Evolutionary conservation across 306 rosid species (phyloP).

Genomic region (Vigna mungo): DNA sequence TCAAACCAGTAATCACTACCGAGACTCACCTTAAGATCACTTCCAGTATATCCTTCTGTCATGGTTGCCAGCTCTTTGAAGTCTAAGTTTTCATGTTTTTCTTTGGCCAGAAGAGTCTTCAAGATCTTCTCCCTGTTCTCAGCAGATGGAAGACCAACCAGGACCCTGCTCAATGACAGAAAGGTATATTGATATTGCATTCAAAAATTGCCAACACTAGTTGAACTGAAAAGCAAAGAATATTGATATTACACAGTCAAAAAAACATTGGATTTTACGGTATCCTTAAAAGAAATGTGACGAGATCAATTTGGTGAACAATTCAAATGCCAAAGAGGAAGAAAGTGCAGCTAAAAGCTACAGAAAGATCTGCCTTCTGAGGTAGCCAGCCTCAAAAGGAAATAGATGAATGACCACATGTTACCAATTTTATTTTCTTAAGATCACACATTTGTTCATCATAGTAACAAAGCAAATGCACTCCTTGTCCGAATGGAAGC

Average conservation of each 20-base stretch:
- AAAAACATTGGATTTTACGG: not conserved
- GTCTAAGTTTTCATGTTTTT: constrained; percentile 67
- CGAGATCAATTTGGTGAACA: too few species aligned
- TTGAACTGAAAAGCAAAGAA: constrained; percentile 23
- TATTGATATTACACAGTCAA: not conserved
- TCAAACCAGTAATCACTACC: not conserved
- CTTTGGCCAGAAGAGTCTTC: constrained; percentile 76
- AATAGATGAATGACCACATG: too few species aligned
- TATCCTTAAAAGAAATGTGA: not conserved
- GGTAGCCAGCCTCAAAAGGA: too few species aligned
- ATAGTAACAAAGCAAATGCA: too few species aligned
- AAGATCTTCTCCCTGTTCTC: constrained; percentile 78
- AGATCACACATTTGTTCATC: too few species aligned
- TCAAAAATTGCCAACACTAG: constrained; percentile 8
- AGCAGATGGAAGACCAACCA: constrained; percentile 85
- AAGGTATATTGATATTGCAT: constrained; percentile 23
- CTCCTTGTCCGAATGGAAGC: too few species aligned
- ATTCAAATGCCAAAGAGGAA: too few species aligned
- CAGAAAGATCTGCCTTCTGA: too few species aligned
- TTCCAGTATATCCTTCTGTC: constrained; percentile 92
- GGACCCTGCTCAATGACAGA: constrained; percentile 57
- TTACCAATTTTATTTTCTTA: too few species aligned
- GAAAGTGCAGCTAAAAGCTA: too few species aligned
- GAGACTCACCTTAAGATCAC: constrained; percentile 86
- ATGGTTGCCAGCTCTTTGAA: constrained; percentile 77